Conservation (phyloP, 768 basidiomycete genomes). For the Exsudoporus frostii region DNA sequence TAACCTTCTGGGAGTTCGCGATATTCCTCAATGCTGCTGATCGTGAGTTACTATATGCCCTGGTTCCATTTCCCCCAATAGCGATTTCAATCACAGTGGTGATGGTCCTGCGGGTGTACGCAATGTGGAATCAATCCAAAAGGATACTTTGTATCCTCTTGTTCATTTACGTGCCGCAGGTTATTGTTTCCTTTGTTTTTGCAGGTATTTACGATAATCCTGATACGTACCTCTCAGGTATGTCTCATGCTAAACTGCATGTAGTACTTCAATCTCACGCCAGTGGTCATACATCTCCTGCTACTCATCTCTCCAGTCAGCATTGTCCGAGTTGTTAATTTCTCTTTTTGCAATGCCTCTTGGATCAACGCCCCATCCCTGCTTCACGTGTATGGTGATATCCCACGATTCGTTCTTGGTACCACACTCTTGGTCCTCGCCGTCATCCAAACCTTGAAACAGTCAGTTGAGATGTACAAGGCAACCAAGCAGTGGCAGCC, state of each 20-base stretch:
- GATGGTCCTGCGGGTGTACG: neutral
- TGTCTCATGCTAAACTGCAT: too few relatives aligned
- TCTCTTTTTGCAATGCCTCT: neutral
- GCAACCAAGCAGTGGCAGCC: too few relatives aligned
- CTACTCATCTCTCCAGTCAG: neutral
- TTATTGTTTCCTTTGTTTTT: neutral
- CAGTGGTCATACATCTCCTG: neutral
- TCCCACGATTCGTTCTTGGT: neutral
- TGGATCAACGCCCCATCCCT: accelerated
- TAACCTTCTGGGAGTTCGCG: neutral
- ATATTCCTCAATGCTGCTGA: neutral
- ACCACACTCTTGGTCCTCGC: neutral
- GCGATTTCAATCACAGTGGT: neutral
- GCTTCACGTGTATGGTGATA: neutral
- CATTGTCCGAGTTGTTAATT: neutral
- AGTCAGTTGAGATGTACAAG: slow-evolving; percentile 4
- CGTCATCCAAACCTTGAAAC: neutral
- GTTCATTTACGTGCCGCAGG: neutral
- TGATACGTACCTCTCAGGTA: neutral
- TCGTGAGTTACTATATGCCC: neutral
- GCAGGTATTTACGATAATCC: neutral
- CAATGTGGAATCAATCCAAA: neutral
- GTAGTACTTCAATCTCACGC: neutral
- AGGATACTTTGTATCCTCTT: neutral
- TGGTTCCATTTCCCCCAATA: neutral